Percentiles rank a stretch among this genome's conserved stretches.
Conservation (phyloP, 345 rosid genomes). For the Conringia planisiliqua region DNA sequence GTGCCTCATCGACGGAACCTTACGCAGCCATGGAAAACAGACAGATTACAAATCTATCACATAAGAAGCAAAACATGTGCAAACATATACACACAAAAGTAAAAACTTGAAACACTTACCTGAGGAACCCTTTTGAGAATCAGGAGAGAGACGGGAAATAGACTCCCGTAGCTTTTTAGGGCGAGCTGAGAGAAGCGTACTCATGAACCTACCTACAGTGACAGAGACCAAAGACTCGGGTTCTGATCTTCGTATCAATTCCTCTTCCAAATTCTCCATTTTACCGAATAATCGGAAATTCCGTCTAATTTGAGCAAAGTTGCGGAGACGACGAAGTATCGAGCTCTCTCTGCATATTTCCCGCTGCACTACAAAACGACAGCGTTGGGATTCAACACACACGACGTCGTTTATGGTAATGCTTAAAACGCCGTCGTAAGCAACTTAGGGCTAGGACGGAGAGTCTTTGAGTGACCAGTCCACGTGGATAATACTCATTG, state of each 20-base stretch:
- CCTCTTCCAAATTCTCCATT: slow-evolving; percentile 33
- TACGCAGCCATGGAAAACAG: background rate
- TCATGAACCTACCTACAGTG: slow-evolving; percentile 60
- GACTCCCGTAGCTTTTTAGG: slow-evolving; percentile 63
- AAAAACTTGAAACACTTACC: slow-evolving; percentile 34
- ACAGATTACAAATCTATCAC: background rate
- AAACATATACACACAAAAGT: background rate
- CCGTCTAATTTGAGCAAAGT: background rate
- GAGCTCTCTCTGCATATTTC: background rate
- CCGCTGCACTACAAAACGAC: slow-evolving; percentile 1
- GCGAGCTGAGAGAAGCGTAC: slow-evolving; percentile 57
- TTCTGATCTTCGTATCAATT: slow-evolving; percentile 43
- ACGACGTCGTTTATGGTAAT: background rate
- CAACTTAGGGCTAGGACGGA: background rate
- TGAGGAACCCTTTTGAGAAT: slow-evolving; percentile 39
- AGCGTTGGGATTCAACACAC: background rate
- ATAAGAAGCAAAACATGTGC: background rate
- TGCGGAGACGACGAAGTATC: slow-evolving; percentile 7
- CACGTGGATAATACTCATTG: background rate
- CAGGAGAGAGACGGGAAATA: slow-evolving; percentile 45
- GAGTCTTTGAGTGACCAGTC: background rate
- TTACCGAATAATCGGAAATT: background rate
- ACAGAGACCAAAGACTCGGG: slow-evolving; percentile 57
- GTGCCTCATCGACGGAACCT: slow-evolving; percentile 72
- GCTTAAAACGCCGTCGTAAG: background rate